phyloP scores from a whole-genome alignment of 139 green algal species.

The Chlorella sp. region DNA sequence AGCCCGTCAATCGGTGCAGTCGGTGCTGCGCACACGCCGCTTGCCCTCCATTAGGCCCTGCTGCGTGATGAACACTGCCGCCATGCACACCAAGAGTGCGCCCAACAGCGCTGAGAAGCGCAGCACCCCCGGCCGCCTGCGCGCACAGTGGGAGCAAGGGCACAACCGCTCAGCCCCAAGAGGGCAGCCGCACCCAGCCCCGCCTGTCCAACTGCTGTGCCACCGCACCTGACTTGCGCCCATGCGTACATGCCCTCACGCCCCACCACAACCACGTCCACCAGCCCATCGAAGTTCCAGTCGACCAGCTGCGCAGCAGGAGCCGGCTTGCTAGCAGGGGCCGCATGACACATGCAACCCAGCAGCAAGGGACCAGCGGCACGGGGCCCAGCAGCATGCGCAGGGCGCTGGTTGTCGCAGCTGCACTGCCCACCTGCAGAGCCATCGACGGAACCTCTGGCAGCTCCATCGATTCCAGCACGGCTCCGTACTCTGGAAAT shows the following conservation, averaged over 20 bases:
- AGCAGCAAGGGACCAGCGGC: neutral
- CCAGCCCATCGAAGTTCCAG: slow-evolving; percentile 90
- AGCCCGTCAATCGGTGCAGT: slow-evolving; percentile 51
- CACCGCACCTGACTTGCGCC: slow-evolving; percentile 62
- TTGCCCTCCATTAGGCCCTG: neutral
- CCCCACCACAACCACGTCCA: slow-evolving; percentile 82
- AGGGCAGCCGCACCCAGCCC: neutral
- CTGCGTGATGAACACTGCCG: slow-evolving; percentile 78
- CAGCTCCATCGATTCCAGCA: slow-evolving; percentile 66
- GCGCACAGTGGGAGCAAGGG: neutral
- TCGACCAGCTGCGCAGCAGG: slow-evolving; percentile 69
- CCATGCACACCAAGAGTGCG: slow-evolving; percentile 85
- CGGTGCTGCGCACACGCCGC: slow-evolving; percentile 54
- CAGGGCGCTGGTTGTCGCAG: neutral
- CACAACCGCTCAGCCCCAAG: neutral
- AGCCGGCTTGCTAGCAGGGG: neutral
- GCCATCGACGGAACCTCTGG: slow-evolving; percentile 48
- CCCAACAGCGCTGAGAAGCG: slow-evolving; percentile 80
- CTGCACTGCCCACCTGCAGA: slow-evolving; percentile 20
- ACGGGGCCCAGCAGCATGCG: neutral
- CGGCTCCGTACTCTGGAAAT: neutral
- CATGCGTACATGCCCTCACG: slow-evolving; percentile 77
- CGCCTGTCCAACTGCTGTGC: neutral
- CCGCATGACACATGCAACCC: neutral
- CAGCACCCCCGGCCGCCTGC: slow-evolving; percentile 78